Evolutionary conservation across 2,329 filamentous ascomycete species (phyloP).

Genomic region (Alternaria brassicae): DNA sequence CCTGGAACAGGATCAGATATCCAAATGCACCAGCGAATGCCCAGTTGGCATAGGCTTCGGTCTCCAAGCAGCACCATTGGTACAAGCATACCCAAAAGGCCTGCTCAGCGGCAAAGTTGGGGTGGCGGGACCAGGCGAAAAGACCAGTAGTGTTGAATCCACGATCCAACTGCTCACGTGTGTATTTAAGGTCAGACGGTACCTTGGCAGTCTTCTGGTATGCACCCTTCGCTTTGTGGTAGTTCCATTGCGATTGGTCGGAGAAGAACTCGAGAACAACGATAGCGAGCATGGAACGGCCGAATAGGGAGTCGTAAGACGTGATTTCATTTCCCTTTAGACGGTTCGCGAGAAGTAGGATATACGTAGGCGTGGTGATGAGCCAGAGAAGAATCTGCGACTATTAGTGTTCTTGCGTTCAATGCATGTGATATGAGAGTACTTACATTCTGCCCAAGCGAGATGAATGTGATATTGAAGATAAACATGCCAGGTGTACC

Average conservation of each 20-base stretch:
- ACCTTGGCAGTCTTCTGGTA: slow-evolving; percentile 79
- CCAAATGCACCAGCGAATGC: slow-evolving; percentile 71
- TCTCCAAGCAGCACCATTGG: slow-evolving; percentile 82
- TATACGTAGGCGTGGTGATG: slow-evolving; percentile 82
- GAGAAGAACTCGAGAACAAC: slow-evolving; percentile 77
- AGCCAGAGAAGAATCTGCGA: slow-evolving; percentile 74
- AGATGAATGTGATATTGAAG: slow-evolving; percentile 90
- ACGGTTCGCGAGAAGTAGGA: slow-evolving; percentile 75
- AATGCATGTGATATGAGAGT: neutral
- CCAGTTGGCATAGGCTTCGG: slow-evolving; percentile 78
- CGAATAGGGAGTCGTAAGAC: slow-evolving; percentile 65
- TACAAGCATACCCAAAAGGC: slow-evolving; percentile 88
- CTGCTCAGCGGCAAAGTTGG: slow-evolving; percentile 94
- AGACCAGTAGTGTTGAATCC: slow-evolving; percentile 86
- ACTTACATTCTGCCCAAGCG: slow-evolving; percentile 71
- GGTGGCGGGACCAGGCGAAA: slow-evolving; percentile 88
- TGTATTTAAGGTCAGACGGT: slow-evolving; percentile 66
- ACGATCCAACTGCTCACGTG: slow-evolving; percentile 80
- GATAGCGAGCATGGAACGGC: slow-evolving; percentile 62
- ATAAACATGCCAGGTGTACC: slow-evolving; percentile 74
- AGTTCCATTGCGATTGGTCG: slow-evolving; percentile 93
- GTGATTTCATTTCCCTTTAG: slow-evolving; percentile 61
- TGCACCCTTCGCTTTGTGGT: slow-evolving; percentile 78
- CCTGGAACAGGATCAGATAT: slow-evolving; percentile 85
- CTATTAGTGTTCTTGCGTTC: slow-evolving; percentile 5